Percentiles rank a stretch among this genome's conserved stretches.
phyloP scores from a whole-genome alignment of 2,329 filamentous ascomycete genomes.

The Nectriaceae sp. region DNA sequence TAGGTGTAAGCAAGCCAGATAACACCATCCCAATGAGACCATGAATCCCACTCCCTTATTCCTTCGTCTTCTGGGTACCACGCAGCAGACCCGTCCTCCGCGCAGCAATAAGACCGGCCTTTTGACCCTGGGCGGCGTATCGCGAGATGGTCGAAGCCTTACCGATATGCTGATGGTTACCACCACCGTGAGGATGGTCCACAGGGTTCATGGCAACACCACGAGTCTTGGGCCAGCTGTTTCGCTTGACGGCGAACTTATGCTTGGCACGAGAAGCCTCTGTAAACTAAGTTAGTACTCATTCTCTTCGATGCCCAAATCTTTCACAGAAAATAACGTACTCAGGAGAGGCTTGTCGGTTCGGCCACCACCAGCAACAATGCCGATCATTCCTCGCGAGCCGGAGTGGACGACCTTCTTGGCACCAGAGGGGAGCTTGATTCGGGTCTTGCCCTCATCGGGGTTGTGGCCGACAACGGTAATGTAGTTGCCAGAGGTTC shows the following conservation, averaged over 20 bases:
- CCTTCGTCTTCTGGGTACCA: constrained; percentile 99
- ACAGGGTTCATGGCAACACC: constrained; percentile 99
- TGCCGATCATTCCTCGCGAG: constrained; percentile 98
- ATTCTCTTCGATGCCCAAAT: neutral
- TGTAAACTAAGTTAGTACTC: constrained; percentile 50
- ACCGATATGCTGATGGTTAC: constrained; percentile 99
- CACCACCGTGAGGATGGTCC: constrained; percentile 98
- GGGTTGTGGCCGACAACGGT: constrained; percentile 97
- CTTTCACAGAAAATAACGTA: constrained; percentile 50
- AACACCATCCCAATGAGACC: constrained; percentile 67
- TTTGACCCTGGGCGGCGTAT: constrained; percentile 97
- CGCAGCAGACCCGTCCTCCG: constrained; percentile 99
- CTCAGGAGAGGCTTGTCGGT: constrained; percentile 99
- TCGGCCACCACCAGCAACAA: constrained; percentile 98
- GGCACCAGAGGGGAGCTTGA: constrained; percentile 98
- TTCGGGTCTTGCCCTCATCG: constrained; percentile 98
- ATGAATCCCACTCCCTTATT: constrained; percentile 63
- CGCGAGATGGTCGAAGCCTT: constrained; percentile 99
- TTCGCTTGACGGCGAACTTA: constrained; percentile 99
- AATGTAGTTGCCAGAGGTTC: constrained; percentile 99
- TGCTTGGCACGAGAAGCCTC: constrained; percentile 99
- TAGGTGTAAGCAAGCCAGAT: constrained; percentile 62
- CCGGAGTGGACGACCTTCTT: constrained; percentile 98
- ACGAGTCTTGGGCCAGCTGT: constrained; percentile 99
- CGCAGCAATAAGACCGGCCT: constrained; percentile 99